Evolutionary conservation across 345 rosid species (phyloP).

Genomic region (Citrus mangshanensis): DNA sequence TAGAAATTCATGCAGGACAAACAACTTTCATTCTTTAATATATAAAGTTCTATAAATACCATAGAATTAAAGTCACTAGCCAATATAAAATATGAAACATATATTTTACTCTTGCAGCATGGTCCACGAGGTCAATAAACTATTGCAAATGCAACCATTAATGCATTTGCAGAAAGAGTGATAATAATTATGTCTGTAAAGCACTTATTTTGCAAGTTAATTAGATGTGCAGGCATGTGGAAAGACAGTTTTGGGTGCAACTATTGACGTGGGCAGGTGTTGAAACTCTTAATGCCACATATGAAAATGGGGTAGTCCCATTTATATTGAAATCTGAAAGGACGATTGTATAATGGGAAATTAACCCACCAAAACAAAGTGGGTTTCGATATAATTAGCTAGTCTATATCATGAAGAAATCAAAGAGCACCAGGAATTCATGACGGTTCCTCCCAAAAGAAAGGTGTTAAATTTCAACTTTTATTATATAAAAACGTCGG

Average conservation of each 20-base stretch:
- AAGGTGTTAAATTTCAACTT: background rate
- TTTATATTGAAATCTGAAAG: background rate
- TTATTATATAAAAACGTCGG: too few species aligned
- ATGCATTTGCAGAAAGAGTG: background rate
- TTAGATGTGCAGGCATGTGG: slow-evolving; percentile 20
- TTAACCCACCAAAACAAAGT: slow-evolving; percentile 19
- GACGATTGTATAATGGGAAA: slow-evolving; percentile 6
- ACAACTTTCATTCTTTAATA: background rate
- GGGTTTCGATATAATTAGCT: background rate
- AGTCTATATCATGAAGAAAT: background rate
- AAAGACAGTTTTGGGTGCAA: background rate
- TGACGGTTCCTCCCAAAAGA: background rate
- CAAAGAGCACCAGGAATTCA: background rate
- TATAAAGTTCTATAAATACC: background rate
- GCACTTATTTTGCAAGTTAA: background rate
- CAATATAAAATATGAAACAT: background rate
- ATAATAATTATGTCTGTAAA: background rate
- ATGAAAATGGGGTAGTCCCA: background rate
- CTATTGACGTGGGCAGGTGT: slow-evolving; percentile 18
- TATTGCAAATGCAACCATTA: background rate
- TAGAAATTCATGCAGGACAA: background rate
- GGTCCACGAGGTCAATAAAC: background rate
- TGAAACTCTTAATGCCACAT: slow-evolving; percentile 1
- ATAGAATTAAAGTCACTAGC: background rate
- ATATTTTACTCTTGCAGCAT: background rate